Conservation (phyloP, 2,329 filamentous ascomycete species). For the Fragosphaeria purpurea region DNA sequence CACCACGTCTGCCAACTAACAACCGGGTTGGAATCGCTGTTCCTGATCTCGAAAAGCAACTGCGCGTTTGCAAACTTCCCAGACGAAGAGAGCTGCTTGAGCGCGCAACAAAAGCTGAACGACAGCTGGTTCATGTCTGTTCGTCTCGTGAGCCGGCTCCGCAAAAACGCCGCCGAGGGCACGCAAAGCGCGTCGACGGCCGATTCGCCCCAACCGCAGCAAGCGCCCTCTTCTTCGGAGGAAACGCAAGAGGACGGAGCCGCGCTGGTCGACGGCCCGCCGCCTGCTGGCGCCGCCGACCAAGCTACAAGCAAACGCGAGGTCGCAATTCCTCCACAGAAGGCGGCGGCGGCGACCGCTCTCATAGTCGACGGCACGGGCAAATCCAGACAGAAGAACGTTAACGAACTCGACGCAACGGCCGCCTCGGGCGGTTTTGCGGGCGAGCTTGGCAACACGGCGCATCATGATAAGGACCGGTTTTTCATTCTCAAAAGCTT, state of each 20-base stretch:
- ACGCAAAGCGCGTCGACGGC: constrained; percentile 32
- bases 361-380: constrained; percentile 7
- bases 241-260: background rate
- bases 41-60: constrained; percentile 93
- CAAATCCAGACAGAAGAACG: background rate
- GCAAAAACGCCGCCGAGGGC: constrained; percentile 44
- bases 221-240: background rate
- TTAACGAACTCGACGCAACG: no score
- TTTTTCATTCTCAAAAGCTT: constrained; percentile 93
- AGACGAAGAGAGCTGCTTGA: constrained; percentile 62
- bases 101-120: constrained; percentile 75
- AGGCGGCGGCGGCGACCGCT: background rate
- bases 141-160: constrained; percentile 72
- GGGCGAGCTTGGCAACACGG: no score
- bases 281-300: background rate
- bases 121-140: constrained; percentile 84
- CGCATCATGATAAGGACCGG: constrained; percentile 45
- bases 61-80: constrained; percentile 96
- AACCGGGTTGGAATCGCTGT: constrained; percentile 73
- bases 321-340: background rate
- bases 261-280: background rate
- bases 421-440: no score
- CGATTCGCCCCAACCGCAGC: constrained; percentile 6
- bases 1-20: constrained; percentile 80
- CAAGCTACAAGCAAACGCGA: background rate